Evolutionary conservation across 768 basidiomycete genomes (phyloP), one percentile per base, ranked within the genome.

Genomic region (Dentipellis fragilis): DNA sequence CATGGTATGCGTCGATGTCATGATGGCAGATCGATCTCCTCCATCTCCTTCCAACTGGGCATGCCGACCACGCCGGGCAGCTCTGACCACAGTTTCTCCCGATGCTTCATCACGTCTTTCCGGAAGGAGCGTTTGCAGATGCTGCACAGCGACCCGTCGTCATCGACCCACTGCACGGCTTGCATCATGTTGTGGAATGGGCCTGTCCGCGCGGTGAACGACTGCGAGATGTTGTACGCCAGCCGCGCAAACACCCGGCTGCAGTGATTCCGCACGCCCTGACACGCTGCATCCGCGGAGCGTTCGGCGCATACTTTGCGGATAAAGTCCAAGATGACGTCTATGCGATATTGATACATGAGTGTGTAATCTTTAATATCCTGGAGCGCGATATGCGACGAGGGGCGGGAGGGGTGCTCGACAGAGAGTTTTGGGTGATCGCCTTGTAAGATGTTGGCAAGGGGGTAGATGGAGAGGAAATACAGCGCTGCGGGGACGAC

Each of bases 381-480:
- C 22, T 65, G 54, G 10, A 72, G 58, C 6, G 68, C 65, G 11
- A 83, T 64, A 19, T 65, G 59, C 5, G 75, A 75, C 5, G 77
- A 75, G 1, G 79, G 80, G 21, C 73, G 73, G 1, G 80, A 78
- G 5, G 76, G 75, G 61, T 80, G 77, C 22, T 73, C 63, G 37
- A 74, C 60, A 39, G 64, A 58, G 10, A 83, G 73, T 64, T 83
- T 83, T 0, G 79, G 75, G 58, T 82, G 81, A 52, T 80, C 75
- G 14, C 59, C 75, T 10, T 69, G 65, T 9, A 81, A 67, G 17
- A 81, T 66, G 55, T 78, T 77, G 40, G 69, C 64, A 36, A 83
- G 68, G 5, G 74, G 73, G 59, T 83, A 82, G 11, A 81, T 63
- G 23, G 80, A 80, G n/a, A 82, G 72, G 66, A 81, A 81, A 60